These are phyloP conservation scores for Scleroderma citrinum DNA, from an alignment of 768 basidiomycete species.

Conservation along the genomic window DNA sequence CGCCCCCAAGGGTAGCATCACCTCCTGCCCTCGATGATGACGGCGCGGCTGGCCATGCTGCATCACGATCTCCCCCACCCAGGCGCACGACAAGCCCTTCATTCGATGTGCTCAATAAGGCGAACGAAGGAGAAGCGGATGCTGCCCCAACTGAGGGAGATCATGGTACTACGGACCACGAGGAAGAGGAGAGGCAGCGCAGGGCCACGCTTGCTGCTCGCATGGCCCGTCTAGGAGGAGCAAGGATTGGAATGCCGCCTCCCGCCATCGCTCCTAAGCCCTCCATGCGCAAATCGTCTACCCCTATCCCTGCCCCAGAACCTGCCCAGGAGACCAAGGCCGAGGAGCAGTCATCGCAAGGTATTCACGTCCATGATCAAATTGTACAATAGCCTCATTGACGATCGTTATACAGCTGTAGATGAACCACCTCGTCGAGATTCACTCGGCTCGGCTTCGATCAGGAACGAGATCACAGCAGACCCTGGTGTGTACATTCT, in stretches of 20 bases:
- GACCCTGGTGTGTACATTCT: slow-evolving; percentile 14
- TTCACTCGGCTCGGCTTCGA: background rate
- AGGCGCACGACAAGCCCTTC: slow-evolving; percentile 13
- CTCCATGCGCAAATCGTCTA: slow-evolving; percentile 25
- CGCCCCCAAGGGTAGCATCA: slow-evolving; percentile 47
- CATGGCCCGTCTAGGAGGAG: slow-evolving; percentile 89
- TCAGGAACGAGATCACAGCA: slow-evolving; percentile 1
- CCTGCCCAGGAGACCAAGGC: slow-evolving; percentile 18
- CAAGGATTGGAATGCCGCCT: slow-evolving; percentile 73
- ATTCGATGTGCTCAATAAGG: slow-evolving; percentile 9
- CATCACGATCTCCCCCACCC: slow-evolving; percentile 33
- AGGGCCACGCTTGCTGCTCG: slow-evolving; percentile 86
- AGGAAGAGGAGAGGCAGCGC: slow-evolving; percentile 66
- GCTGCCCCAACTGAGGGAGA: slow-evolving; percentile 15
- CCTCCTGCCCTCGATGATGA: slow-evolving; percentile 41
- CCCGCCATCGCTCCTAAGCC: slow-evolving; percentile 63
- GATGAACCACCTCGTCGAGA: slow-evolving; percentile 13
- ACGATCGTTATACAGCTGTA: slow-evolving; percentile 6
- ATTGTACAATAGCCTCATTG: slow-evolving; percentile 3
- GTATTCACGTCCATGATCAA: slow-evolving; percentile 3
- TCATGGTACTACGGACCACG: slow-evolving; percentile 39
- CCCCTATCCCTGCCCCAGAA: slow-evolving; percentile 13
- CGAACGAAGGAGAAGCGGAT: slow-evolving; percentile 24
- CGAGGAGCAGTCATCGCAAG: slow-evolving; percentile 13
- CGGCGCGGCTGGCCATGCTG: slow-evolving; percentile 25